Percentiles rank a stretch among this genome's conserved stretches.
Evolutionary conservation across 352 stramenopile species (phyloP).

Genomic region (Globisporangium canariense): DNA sequence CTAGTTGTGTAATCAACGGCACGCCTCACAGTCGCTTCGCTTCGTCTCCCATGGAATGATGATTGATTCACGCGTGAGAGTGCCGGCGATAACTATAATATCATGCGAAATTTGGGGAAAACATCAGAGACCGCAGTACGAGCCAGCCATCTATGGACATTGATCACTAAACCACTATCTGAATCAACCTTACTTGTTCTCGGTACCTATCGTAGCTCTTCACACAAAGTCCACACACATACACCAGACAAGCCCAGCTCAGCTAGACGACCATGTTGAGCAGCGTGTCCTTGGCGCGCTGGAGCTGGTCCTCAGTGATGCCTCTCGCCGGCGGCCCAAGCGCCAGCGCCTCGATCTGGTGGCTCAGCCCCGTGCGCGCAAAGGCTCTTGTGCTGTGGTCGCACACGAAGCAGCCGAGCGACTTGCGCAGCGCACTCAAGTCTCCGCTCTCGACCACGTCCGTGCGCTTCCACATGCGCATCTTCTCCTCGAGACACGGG

Average conservation of each 20-base stretch:
- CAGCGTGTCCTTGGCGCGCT: constrained; percentile 68
- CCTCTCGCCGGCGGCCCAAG: constrained; percentile 32
- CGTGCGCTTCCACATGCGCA: constrained; percentile 83
- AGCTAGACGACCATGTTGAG: constrained; percentile 22
- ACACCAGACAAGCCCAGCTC: background rate
- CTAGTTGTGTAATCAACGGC: constrained; percentile 27
- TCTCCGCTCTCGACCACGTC: constrained; percentile 47
- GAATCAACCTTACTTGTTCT: background rate
- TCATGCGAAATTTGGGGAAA: constrained; percentile 81
- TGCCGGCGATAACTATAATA: constrained; percentile 70
- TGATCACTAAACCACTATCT: background rate
- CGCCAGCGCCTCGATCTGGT: constrained; percentile 36
- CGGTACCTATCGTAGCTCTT: background rate
- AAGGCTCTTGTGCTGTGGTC: constrained; percentile 71
- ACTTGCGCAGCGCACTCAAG: constrained; percentile 32
- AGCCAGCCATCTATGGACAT: constrained; percentile 22
- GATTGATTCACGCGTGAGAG: constrained; percentile 2
- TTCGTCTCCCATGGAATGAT: background rate
- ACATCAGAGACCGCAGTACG: background rate
- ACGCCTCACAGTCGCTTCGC: background rate
- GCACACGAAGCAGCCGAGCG: constrained; percentile 78
- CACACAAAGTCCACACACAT: background rate
- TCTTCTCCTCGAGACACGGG: constrained; percentile 78
- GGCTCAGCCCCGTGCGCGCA: constrained; percentile 38
- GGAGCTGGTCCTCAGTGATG: constrained; percentile 67